Evolutionary conservation across 2,329 filamentous ascomycete genomes (phyloP).

Genomic region (Neonectria faginata): DNA sequence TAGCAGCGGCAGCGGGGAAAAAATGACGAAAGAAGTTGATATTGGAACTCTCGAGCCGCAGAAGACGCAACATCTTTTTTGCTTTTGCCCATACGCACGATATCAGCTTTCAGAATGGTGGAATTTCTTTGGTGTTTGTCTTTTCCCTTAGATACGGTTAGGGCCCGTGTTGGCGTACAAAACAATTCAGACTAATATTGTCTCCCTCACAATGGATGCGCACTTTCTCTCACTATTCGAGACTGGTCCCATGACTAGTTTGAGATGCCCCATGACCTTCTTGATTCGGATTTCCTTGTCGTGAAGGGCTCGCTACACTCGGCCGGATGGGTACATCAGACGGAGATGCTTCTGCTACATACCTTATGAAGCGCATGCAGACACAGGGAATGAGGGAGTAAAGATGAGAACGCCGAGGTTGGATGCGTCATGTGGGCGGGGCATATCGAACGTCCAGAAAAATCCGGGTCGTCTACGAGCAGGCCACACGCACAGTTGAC

Average conservation of each 20-base stretch:
- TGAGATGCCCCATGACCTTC: neutral
- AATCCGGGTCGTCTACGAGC: neutral
- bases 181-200: slow-evolving; percentile 7
- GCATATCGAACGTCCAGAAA: neutral
- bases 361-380: neutral
- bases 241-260: neutral
- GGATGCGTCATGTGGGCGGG: slow-evolving; percentile 2
- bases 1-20: slow-evolving; percentile 43
- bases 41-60: slow-evolving; percentile 29
- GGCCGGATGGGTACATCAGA: neutral
- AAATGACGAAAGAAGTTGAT: slow-evolving; percentile 35
- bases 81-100: slow-evolving; percentile 9
- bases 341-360: neutral
- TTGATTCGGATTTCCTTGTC: neutral
- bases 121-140: slow-evolving; percentile 24
- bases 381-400: neutral
- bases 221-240: neutral
- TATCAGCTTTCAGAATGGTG: slow-evolving; percentile 17
- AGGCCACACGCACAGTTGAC: neutral
- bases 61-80: slow-evolving; percentile 30
- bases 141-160: slow-evolving; percentile 22
- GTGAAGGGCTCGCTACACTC: neutral
- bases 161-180: slow-evolving; percentile 5
- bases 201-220: slow-evolving; percentile 6
- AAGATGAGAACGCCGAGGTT: neutral